Evolutionary conservation across 768 basidiomycete species (phyloP).

Genomic region (Collybia sordida): DNA sequence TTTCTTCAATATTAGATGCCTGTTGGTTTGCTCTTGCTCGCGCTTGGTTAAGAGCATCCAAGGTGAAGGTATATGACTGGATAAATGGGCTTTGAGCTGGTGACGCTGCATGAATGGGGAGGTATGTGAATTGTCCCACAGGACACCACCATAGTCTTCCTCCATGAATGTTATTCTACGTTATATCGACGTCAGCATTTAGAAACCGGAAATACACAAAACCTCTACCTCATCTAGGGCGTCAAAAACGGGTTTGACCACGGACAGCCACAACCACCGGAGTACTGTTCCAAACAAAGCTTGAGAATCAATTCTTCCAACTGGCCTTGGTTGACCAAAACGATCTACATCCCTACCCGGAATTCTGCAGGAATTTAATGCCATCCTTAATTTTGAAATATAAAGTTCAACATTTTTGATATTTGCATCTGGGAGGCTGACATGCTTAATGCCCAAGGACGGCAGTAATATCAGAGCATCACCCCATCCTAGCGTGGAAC

Average conservation of each 20-base stretch:
- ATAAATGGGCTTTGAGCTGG: slow-evolving; percentile 2
- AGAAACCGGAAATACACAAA: not conserved
- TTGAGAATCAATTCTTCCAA: not conserved
- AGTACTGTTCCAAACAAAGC: not conserved
- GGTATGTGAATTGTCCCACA: not conserved
- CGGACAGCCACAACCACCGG: not conserved
- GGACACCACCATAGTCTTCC: slow-evolving; percentile 4
- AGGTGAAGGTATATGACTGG: slow-evolving; percentile 6
- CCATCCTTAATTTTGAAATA: not conserved
- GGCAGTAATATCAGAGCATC: too few species aligned
- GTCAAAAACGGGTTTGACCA: not conserved
- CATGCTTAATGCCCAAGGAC: too few species aligned
- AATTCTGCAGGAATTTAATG: not conserved
- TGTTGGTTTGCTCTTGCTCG: not conserved
- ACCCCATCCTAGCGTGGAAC: too few species aligned
- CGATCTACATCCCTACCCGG: not conserved
- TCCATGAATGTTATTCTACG: not conserved
- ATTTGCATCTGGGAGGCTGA: too few species aligned
- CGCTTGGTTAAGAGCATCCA: slow-evolving; percentile 6
- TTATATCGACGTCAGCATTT: not conserved
- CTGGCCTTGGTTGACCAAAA: not conserved
- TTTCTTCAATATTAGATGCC: not conserved
- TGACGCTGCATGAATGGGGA: slow-evolving; percentile 7
- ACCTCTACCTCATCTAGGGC: not conserved
- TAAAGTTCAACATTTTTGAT: not conserved